Evolutionary conservation across 2,329 filamentous ascomycete genomes (phyloP).

Genomic region (Plectosphaerella sp.): DNA sequence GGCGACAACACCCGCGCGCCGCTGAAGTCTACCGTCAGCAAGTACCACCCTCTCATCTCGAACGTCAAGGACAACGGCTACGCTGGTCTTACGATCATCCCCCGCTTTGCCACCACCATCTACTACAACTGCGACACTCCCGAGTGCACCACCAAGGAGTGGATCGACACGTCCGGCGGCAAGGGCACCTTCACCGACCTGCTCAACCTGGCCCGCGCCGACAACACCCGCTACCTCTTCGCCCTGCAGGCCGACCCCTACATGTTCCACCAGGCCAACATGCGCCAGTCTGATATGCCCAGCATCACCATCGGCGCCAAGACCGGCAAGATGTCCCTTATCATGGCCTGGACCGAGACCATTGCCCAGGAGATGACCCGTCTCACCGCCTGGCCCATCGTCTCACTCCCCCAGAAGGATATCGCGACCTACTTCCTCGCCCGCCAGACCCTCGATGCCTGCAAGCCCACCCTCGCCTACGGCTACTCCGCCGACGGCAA

Average conservation of each 20-base stretch:
- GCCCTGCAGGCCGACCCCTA: slow-evolving; percentile 47
- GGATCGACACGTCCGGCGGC: slow-evolving; percentile 54
- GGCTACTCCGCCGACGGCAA: slow-evolving; percentile 33
- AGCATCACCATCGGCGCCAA: slow-evolving; percentile 43
- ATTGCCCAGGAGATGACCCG: slow-evolving; percentile 48
- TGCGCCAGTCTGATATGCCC: slow-evolving; percentile 44
- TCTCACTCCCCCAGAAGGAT: slow-evolving; percentile 34
- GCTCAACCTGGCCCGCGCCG: slow-evolving; percentile 42
- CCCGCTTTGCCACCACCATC: slow-evolving; percentile 57
- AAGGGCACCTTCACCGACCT: slow-evolving; percentile 48
- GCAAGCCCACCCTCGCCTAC: slow-evolving; percentile 44
- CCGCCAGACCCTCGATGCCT: slow-evolving; percentile 47
- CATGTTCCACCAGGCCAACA: slow-evolving; percentile 64
- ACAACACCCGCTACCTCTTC: slow-evolving; percentile 53
- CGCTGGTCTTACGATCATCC: slow-evolving; percentile 51
- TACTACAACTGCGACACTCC: slow-evolving; percentile 61
- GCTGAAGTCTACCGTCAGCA: slow-evolving; percentile 44
- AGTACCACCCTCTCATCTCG: slow-evolving; percentile 51
- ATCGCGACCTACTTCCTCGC: slow-evolving; percentile 45
- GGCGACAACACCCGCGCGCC: slow-evolving; percentile 57
- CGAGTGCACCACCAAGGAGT: slow-evolving; percentile 52
- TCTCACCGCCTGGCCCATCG: slow-evolving; percentile 29
- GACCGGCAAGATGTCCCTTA: slow-evolving; percentile 41
- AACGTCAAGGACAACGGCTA: slow-evolving; percentile 48
- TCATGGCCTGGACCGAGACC: slow-evolving; percentile 54